Percentiles rank a stretch among this genome's conserved stretches.
Conservation (phyloP, 2,329 filamentous ascomycete species). For the Aspergillus ustus region DNA sequence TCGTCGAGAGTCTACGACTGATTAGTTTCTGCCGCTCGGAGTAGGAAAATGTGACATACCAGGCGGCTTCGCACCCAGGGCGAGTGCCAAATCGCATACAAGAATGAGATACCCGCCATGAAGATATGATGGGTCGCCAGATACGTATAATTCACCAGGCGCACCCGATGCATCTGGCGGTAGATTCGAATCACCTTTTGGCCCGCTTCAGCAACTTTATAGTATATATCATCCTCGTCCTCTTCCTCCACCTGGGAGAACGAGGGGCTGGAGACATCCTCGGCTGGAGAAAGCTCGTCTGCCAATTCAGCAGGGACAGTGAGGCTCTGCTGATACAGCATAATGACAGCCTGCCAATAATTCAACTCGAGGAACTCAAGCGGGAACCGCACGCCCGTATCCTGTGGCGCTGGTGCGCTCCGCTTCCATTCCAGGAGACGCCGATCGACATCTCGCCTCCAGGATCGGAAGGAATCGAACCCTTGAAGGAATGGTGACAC, state of each 20-base stretch:
- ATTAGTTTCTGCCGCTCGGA: background rate
- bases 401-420: constrained; percentile 73
- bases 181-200: constrained; percentile 92
- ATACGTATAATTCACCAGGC: constrained; percentile 94
- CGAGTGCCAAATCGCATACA: constrained; percentile 98
- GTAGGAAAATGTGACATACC: constrained; percentile 57
- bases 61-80: constrained; percentile 82
- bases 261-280: constrained; percentile 62
- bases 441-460: constrained; percentile 85
- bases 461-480: constrained; percentile 84
- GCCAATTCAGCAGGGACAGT: constrained; percentile 85
- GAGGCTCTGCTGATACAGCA: constrained; percentile 90
- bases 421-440: constrained; percentile 86
- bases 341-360: constrained; percentile 96
- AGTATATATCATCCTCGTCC: constrained; percentile 88
- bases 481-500: constrained; percentile 83
- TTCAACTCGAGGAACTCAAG: constrained; percentile 91
- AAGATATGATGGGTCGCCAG: constrained; percentile 95
- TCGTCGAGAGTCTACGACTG: constrained; percentile 75
- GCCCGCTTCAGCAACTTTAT: constrained; percentile 93
- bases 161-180: constrained; percentile 82
- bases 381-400: constrained; percentile 87
- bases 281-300: constrained; percentile 68
- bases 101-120: constrained; percentile 93
- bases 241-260: constrained; percentile 52